Evolutionary conservation across 345 rosid species (phyloP).

Genomic region (Alliaria petiolata): DNA sequence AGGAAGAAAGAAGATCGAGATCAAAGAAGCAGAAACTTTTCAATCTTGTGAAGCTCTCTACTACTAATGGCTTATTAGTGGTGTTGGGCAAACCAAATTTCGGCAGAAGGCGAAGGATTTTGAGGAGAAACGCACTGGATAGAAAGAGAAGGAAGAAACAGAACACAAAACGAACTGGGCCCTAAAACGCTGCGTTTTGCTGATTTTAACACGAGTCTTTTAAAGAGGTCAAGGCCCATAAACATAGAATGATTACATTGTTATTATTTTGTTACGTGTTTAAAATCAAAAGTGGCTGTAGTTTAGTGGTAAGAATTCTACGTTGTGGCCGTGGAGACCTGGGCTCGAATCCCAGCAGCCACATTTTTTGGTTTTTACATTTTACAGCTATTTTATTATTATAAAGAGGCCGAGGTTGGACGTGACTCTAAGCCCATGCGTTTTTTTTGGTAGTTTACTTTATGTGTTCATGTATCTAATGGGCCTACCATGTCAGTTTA

Average conservation of each 20-base stretch:
- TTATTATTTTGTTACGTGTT: not conserved
- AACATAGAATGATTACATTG: rapidly evolving
- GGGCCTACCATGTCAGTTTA: no score
- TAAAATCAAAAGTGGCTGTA: slow-evolving; percentile 44
- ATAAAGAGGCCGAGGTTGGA: not conserved
- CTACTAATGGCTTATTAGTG: not conserved
- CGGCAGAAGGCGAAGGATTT: slow-evolving; percentile 26
- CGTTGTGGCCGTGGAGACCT: slow-evolving; percentile 88
- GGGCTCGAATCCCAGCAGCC: slow-evolving; percentile 91
- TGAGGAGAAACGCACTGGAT: slow-evolving; percentile 29
- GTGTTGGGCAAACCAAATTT: slow-evolving; percentile 7
- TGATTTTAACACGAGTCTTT: not conserved
- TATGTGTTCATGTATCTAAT: no score
- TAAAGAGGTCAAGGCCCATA: not conserved
- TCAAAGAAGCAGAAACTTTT: not conserved
- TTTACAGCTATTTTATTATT: not conserved
- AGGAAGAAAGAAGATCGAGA: not conserved
- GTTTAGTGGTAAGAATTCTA: slow-evolving; percentile 76
- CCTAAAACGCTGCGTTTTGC: slow-evolving; percentile 15
- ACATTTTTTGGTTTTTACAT: slow-evolving; percentile 20
- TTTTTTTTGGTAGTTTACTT: no score
- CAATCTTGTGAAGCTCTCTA: slow-evolving; percentile 11
- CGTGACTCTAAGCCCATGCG: not conserved
- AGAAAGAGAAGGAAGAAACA: slow-evolving; percentile 6
- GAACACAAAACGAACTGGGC: not conserved